Percentiles rank a stretch among this genome's conserved stretches.
These are phyloP conservation scores for Jacaranda mimosifolia DNA, from an alignment of 257 asterid species.

Conservation along the genomic window DNA sequence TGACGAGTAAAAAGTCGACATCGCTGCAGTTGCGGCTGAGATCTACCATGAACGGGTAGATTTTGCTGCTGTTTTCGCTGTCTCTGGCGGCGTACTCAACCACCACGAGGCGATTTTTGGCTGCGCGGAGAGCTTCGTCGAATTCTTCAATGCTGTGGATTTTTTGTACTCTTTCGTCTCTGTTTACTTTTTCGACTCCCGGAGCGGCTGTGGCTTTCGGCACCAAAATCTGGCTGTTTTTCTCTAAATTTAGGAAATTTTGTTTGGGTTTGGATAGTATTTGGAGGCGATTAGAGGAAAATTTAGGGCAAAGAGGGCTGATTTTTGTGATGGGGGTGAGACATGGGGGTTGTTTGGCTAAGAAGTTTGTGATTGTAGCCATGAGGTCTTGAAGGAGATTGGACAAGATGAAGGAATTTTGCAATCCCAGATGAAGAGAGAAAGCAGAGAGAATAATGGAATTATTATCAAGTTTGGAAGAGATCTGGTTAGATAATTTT, in stretches of 20 bases:
- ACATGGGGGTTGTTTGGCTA: slow-evolving; percentile 61
- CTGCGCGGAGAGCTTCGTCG: slow-evolving; percentile 73
- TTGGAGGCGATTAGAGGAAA: slow-evolving; percentile 29
- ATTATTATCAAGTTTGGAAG: slow-evolving; percentile 11
- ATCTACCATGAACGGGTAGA: slow-evolving; percentile 93
- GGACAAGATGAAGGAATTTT: neutral
- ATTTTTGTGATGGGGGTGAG: slow-evolving; percentile 56
- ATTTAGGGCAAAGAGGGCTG: slow-evolving; percentile 39
- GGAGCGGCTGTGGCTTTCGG: slow-evolving; percentile 66
- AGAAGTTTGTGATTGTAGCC: slow-evolving; percentile 73
- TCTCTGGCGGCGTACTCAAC: slow-evolving; percentile 78
- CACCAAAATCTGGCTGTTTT: slow-evolving; percentile 24
- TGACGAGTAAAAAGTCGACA: slow-evolving; percentile 80
- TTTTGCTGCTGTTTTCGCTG: slow-evolving; percentile 57
- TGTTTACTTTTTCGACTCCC: slow-evolving; percentile 48
- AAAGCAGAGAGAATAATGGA: neutral
- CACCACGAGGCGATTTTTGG: slow-evolving; percentile 80
- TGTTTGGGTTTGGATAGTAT: slow-evolving; percentile 37
- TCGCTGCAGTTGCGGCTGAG: slow-evolving; percentile 90
- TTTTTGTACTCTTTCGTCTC: slow-evolving; percentile 62
- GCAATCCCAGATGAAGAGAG: neutral
- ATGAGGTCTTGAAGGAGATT: slow-evolving; percentile 33
- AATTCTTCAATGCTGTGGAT: slow-evolving; percentile 73
- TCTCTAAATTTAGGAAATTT: neutral
- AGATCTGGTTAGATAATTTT: slow-evolving; percentile 28